Base-by-base conservation (phyloP, 345 rosid species). In the Rubroshorea leprosula region DNA sequence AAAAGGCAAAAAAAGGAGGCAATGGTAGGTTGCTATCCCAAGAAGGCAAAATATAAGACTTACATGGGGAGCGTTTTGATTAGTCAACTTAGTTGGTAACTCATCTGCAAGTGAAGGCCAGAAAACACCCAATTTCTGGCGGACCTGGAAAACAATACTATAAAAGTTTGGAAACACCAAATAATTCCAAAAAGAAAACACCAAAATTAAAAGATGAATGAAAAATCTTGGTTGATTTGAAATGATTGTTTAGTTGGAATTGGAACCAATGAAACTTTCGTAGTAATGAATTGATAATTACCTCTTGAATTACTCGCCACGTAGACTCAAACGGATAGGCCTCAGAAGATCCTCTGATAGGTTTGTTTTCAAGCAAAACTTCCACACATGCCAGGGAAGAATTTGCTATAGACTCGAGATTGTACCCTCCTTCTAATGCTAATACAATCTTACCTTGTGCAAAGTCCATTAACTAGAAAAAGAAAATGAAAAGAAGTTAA, bases 391-490 rank as follows among this genome's bases (percentile, higher is more conserved):
- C 99, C 22, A 89, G 83, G 61, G 77, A 82, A 44, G 93, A 89
- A 68, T 83, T 80, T 78, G 98, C 90, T 56, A 86, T 76, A 12
- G 97, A 86, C 57, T 77, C 64, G 22, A 86, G 93, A 71, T 86
- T 89, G 83, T 92, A 92, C 17, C 98, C 98, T 68, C 98, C 97
- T 74, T 92, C 98, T 65, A 92, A 62, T 38, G 91, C 93, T 76
- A 89, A 65, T 49, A 21, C 3, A 66, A 92, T 67, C 85, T 80
- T 89, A 58, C 97, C 95, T 63, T 76, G 74, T 23, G 83, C 91
- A 77, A 92, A 84, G 66, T 78, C 87, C 90, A 86, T 81, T 76
- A 89, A 76, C 97, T 92, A 75, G 52, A 71, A 60, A 23, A 64
- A 57, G 17, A 16, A 64, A 23, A 3, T 45, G 17, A 7, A 39